Evolutionary conservation across 805 yeast genomes (phyloP).

Genomic region (Teunomyces aglyptinius): DNA sequence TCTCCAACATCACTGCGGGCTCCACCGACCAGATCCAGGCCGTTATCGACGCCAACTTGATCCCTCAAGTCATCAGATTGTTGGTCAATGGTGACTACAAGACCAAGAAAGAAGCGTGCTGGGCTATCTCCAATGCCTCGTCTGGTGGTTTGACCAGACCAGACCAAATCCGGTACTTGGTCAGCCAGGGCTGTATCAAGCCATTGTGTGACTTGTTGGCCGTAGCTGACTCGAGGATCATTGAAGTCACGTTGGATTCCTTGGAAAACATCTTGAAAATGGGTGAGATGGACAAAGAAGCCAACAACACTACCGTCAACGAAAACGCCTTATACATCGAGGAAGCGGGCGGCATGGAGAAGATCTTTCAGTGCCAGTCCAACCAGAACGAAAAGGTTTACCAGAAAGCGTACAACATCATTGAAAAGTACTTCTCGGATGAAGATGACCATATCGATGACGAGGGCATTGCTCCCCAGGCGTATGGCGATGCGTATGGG

Average conservation of each 20-base stretch:
- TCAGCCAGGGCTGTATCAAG: constrained; percentile 93
- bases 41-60: constrained; percentile 89
- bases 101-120: constrained; percentile 97
- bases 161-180: constrained; percentile 90
- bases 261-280: constrained; percentile 89
- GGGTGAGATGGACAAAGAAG: constrained; percentile 90
- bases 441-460: constrained; percentile 69
- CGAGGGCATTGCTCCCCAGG: constrained; percentile 68
- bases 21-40: constrained; percentile 94
- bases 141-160: constrained; percentile 92
- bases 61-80: constrained; percentile 86
- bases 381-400: constrained; percentile 91
- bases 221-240: constrained; percentile 85
- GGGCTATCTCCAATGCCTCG: constrained; percentile 98
- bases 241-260: constrained; percentile 94
- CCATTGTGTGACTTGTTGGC: constrained; percentile 91
- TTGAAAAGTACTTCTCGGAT: constrained; percentile 86
- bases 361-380: constrained; percentile 88
- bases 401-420: constrained; percentile 83
- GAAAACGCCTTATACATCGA: constrained; percentile 90
- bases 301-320: constrained; percentile 65
- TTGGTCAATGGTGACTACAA: constrained; percentile 83
- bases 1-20: constrained; percentile 97
- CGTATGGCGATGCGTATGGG: constrained; percentile 80
- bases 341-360: constrained; percentile 98